Percentiles rank a stretch among this genome's conserved stretches.
These are phyloP conservation scores for Teunomyces aglyptinius DNA, from an alignment of 805 yeast genomes.

Conservation along the genomic window DNA sequence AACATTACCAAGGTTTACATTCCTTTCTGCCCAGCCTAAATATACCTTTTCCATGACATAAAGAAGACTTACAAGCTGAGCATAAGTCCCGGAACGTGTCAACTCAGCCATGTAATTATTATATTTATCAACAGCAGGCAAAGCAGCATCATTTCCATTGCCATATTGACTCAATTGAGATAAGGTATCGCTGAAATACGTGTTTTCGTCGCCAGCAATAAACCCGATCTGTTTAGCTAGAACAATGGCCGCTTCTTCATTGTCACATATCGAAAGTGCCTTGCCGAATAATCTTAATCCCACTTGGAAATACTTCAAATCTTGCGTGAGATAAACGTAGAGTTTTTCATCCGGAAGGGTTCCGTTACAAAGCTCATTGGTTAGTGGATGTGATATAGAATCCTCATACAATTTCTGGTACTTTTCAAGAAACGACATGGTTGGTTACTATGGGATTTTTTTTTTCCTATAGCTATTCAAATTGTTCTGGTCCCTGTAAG, in stretches of 20 bases:
- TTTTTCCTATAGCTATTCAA: background rate
- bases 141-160: constrained; percentile 4
- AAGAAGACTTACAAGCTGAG: constrained; percentile 41
- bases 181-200: constrained; percentile 37
- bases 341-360: constrained; percentile 40
- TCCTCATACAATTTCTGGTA: background rate
- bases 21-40: constrained; percentile 50
- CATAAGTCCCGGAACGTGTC: constrained; percentile 28
- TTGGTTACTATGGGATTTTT: background rate
- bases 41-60: constrained; percentile 52
- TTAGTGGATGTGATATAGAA: constrained; percentile 17
- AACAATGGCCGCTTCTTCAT: constrained; percentile 32
- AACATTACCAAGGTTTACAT: constrained; percentile 14
- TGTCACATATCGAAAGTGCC: constrained; percentile 43
- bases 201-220: constrained; percentile 47
- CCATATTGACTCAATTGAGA: constrained; percentile 17
- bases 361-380: constrained; percentile 47
- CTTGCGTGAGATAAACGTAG: constrained; percentile 48
- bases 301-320: constrained; percentile 44
- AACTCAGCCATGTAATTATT: constrained; percentile 32
- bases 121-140: constrained; percentile 29
- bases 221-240: constrained; percentile 53
- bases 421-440: background rate
- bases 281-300: constrained; percentile 45
- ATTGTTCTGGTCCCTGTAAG: background rate